A percentile compares a stretch with the other conserved stretches of the same genome.
These are phyloP conservation scores for Botryosphaeria agaves DNA, from an alignment of 2,329 filamentous ascomycete genomes.

Conservation along the genomic window DNA sequence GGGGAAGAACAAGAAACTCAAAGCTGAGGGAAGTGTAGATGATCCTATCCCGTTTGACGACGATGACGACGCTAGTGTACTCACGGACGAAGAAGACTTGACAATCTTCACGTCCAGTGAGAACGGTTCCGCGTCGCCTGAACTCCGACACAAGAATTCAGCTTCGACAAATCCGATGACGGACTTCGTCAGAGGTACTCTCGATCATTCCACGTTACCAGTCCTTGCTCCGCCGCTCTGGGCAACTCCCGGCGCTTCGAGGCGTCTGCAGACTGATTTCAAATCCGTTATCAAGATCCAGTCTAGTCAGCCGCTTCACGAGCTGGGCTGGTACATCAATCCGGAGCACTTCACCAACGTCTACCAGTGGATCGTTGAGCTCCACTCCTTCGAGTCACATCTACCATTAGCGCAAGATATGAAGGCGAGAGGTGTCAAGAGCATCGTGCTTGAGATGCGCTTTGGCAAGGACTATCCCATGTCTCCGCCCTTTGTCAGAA, in stretches of 20 bases:
- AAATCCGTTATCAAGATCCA: conserved; percentile 47
- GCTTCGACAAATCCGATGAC: conserved; percentile 20
- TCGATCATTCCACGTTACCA: conserved; percentile 45
- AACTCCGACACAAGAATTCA: no score
- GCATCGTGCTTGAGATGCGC: conserved; percentile 65
- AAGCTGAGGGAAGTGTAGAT: conserved; percentile 8
- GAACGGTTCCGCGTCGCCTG: neutral
- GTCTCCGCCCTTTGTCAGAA: conserved; percentile 67
- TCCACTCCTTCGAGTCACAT: conserved; percentile 59
- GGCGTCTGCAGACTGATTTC: conserved; percentile 47
- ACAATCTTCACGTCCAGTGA: conserved; percentile 16
- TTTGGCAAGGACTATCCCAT: conserved; percentile 64
- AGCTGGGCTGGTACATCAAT: conserved; percentile 75
- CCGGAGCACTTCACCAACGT: conserved; percentile 48
- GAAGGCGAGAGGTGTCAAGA: conserved; percentile 40
- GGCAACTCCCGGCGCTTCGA: conserved; percentile 43
- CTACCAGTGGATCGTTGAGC: conserved; percentile 83
- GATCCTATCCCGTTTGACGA: conserved; percentile 21
- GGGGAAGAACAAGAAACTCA: conserved; percentile 7
- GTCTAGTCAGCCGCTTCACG: conserved; percentile 36
- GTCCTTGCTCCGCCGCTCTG: conserved; percentile 49
- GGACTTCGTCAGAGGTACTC: conserved; percentile 48
- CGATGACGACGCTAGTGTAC: conserved; percentile 27
- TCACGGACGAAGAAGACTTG: conserved; percentile 31
- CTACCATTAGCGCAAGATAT: conserved; percentile 63